These are phyloP conservation scores for Dicorynia guianensis DNA, from an alignment of 306 rosid species.

Conservation along the genomic window DNA sequence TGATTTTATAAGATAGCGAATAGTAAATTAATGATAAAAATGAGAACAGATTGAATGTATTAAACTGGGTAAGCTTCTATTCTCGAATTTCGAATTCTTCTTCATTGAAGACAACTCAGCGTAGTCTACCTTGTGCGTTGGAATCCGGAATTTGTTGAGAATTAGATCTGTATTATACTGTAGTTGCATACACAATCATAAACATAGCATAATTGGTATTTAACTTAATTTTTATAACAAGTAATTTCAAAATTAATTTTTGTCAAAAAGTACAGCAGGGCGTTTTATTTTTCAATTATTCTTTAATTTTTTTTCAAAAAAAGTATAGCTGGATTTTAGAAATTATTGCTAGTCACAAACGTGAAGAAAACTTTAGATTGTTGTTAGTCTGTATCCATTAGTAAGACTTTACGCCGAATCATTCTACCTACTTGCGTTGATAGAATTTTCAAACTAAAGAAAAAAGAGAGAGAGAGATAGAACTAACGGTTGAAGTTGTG, in stretches of 20 bases:
- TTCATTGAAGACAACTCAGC: constrained; percentile 39
- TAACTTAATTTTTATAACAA: no score
- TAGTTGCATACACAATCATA: no score
- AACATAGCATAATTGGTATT: no score
- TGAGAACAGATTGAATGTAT: constrained; percentile 13
- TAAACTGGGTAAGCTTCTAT: constrained; percentile 55
- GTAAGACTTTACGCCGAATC: constrained; percentile 30
- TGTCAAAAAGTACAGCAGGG: no score
- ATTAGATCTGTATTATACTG: background rate
- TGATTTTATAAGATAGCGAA: background rate
- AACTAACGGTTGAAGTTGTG: background rate
- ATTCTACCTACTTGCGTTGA: constrained; percentile 14
- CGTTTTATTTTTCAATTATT: no score
- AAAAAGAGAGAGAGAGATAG: background rate
- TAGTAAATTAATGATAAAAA: constrained; percentile 34
- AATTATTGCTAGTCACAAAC: background rate
- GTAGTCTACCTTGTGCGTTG: background rate
- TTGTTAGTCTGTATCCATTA: no score
- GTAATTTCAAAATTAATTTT: no score
- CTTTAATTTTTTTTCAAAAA: no score
- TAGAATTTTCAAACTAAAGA: background rate
- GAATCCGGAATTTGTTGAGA: no score
- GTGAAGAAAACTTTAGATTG: no score
- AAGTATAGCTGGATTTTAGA: constrained; percentile 2
- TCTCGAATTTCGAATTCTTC: constrained; percentile 59